Conservation (phyloP, 2,329 filamentous ascomycete species). For the Bipolaris victoriae region DNA sequence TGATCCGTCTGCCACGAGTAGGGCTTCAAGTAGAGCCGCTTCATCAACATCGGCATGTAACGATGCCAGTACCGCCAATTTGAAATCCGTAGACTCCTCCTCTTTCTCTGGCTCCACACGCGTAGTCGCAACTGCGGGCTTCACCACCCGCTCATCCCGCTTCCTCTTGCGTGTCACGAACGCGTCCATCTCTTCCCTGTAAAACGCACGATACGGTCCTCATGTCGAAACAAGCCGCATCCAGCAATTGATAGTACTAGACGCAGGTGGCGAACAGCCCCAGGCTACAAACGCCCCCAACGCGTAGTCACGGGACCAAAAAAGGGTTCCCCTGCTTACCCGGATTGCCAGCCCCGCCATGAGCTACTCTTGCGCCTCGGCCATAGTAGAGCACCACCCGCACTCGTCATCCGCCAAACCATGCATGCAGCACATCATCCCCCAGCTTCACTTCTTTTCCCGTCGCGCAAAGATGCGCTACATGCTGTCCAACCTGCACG, state of each 20-base stretch:
- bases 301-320: slow-evolving; percentile 27
- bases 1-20: slow-evolving; percentile 78
- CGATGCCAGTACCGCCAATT: slow-evolving; percentile 82
- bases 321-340: slow-evolving; percentile 1
- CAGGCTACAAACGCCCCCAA: not conserved
- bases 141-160: slow-evolving; percentile 23
- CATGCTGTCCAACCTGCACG: slow-evolving; percentile 10
- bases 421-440: slow-evolving; percentile 21
- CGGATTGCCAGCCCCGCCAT: slow-evolving; percentile 24
- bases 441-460: slow-evolving; percentile 17
- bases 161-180: slow-evolving; percentile 49
- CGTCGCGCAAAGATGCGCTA: slow-evolving; percentile 26
- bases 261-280: not conserved
- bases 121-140: not conserved
- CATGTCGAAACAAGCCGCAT: not conserved
- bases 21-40: slow-evolving; percentile 74
- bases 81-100: slow-evolving; percentile 79
- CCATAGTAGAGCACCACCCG: slow-evolving; percentile 11
- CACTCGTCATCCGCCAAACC: slow-evolving; percentile 25
- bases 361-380: slow-evolving; percentile 28
- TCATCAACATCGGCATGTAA: slow-evolving; percentile 70
- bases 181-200: slow-evolving; percentile 40
- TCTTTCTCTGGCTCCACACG: not conserved
- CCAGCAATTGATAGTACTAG: not conserved
- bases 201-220: not conserved